Conservation (phyloP, 164 flowering plant genomes). For the Houttuynia cordata region DNA sequence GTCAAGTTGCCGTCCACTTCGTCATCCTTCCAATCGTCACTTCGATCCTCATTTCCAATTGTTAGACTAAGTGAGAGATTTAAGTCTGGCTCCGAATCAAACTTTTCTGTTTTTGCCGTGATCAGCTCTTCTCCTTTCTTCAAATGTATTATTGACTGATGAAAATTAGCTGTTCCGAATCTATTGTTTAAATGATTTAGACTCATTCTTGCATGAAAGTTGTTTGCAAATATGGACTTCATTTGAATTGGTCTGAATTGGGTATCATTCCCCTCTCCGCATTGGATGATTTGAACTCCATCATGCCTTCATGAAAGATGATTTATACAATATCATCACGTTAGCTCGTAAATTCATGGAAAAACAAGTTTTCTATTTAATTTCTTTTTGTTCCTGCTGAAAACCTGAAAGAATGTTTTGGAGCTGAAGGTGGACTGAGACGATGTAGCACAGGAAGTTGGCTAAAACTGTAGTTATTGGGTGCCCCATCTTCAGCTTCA, state of each 20-base stretch:
- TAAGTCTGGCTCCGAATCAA: conserved; percentile 31
- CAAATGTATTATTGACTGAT: background rate
- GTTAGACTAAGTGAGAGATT: conserved; percentile 36
- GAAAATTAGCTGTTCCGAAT: background rate
- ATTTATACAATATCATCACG: background rate
- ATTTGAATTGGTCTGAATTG: conserved; percentile 6
- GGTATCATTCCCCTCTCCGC: conserved; percentile 2
- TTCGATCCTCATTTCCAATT: conserved; percentile 5
- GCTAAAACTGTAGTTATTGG: conserved; percentile 32
- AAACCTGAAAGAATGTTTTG: conserved; percentile 28
- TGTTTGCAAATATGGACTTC: conserved; percentile 7
- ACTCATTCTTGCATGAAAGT: background rate
- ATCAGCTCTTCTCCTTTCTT: conserved; percentile 5
- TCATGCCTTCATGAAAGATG: conserved; percentile 17
- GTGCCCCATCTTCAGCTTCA: conserved; percentile 15
- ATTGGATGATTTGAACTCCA: conserved; percentile 12
- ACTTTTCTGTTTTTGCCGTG: conserved; percentile 22
- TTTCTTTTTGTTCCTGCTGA: background rate
- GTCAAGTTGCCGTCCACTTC: conserved; percentile 22
- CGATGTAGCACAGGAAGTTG: conserved; percentile 47
- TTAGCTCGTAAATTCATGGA: background rate
- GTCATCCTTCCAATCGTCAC: conserved; percentile 6
- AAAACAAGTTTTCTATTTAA: background rate
- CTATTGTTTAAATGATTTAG: conserved; percentile 1
- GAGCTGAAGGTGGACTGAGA: conserved; percentile 17